Evolutionary conservation across 495 filamentous ascomycete species (phyloP), one percentile per base, ranked within the genome.

Genomic region (Saxophila tyrrhenica): DNA sequence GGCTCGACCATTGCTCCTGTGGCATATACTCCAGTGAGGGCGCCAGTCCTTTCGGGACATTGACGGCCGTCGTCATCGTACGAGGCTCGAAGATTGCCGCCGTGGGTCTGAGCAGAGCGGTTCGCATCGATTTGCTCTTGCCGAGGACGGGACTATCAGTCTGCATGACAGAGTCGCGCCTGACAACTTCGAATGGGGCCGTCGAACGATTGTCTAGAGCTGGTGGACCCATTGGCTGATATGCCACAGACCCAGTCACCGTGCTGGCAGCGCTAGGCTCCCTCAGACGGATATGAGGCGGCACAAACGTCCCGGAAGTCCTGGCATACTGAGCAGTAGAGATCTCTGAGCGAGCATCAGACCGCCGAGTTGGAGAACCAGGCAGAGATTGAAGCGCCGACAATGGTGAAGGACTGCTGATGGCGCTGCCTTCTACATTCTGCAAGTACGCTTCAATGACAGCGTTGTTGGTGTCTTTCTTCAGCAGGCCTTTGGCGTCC

Each of bases 401-500:
- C 17, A 1, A 7, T 15, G 3, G 8, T 32, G n/a, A n/a, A n/a
- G 21, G 22, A 23, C 15, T 15, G 23, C 22, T 8, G 16, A 19
- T 17, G n/a, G 23, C 47, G 15, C 13, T 5, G 5, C 47, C 25
- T 7, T 29, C 25, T 2, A 38, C 9, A 7, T n/a, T 11, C 23
- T 25, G 47, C 16, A 25, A 21, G 47, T 49, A 29, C 1, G 47
- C 47, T 7, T 32, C 23, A n/a, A 29, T 20, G 47, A 44, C 24
- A 3, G 22, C 8, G 21, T 38, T 51, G 5, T 20, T 25, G 1
- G 19, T 21, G 15, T 21, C 11, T 11, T 22, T 39, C 2, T 42
- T 51, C 32, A 51, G 24, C 17, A 51, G 29, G 5, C 49, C 49
- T 41, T 51, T 39, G 20, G 49, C 29, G n/a, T 51, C 25, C 16